A percentile compares a stretch with the other conserved stretches of the same genome.
Conservation (phyloP, 2,329 filamentous ascomycete genomes). For the Lizonia empirigonia region DNA sequence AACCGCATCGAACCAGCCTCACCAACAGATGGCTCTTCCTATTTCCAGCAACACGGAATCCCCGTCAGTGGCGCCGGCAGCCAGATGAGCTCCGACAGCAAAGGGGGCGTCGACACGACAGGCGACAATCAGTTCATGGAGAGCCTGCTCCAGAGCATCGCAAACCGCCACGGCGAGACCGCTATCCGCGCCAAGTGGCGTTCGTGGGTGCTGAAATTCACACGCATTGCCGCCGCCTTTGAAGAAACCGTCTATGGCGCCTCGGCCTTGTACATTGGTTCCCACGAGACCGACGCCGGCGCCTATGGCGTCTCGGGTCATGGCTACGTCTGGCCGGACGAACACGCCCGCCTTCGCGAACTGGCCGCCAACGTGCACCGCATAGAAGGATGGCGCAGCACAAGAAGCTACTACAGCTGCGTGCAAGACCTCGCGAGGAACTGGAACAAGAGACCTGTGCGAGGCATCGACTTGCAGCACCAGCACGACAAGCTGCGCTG, state of each 20-base stretch:
- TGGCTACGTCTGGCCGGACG: conserved; percentile 93
- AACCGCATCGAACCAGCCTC: conserved; percentile 81
- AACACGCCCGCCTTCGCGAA: conserved; percentile 78
- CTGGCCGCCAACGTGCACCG: conserved; percentile 88
- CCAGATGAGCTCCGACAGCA: conserved; percentile 37
- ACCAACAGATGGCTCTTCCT: conserved; percentile 81
- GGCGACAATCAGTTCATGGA: conserved; percentile 90
- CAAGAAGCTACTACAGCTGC: conserved; percentile 92
- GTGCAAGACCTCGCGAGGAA: conserved; percentile 65
- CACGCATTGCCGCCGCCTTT: conserved; percentile 87
- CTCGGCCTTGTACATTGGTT: conserved; percentile 83
- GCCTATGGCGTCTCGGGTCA: conserved; percentile 72
- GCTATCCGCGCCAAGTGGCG: conserved; percentile 92
- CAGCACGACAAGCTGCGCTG: conserved; percentile 89
- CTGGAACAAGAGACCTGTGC: conserved; percentile 63
- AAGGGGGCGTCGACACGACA: conserved; percentile 67
- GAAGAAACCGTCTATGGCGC: conserved; percentile 96
- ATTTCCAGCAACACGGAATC: conserved; percentile 76
- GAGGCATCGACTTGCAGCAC: conserved; percentile 85
- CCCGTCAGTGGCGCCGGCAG: conserved; percentile 31
- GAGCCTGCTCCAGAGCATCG: conserved; percentile 81
- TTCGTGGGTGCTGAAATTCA: conserved; percentile 93
- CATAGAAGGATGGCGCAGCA: conserved; percentile 96
- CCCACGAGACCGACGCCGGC: conserved; percentile 63
- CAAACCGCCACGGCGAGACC: conserved; percentile 81